Base-by-base conservation (phyloP, 306 rosid species). In the Quercus suber region DNA sequence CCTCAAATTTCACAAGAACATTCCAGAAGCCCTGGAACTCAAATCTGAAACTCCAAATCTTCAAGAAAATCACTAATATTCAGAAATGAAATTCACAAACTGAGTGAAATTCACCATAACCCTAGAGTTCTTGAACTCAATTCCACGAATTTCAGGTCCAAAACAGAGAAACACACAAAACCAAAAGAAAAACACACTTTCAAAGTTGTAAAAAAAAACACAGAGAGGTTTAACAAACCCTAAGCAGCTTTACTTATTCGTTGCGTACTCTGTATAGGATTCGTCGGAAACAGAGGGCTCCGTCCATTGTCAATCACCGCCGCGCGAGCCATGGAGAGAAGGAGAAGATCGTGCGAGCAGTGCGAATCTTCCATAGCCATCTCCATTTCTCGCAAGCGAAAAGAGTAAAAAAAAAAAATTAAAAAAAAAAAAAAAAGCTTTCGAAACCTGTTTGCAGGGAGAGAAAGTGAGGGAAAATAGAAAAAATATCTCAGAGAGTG, bases 311-410 rank as follows among this genome's bases (percentile, higher is more conserved):
- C 84, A 35, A 80, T 79, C 73, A 87, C 82, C 4, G 82, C 89
- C 49, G 82, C 77, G 73, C 82, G 84, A 75, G 86, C 76, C 58
- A 82, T 45, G 51, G 91, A 90, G 77, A 88, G 85, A 70, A 82
- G 79, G 77, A 88, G 86, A 70, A 82, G 79, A 79, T 82, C 78
- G 69, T 64, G 77, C 7, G 92, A 90, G 72, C 91, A 88, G 71
- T 53, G 67, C 57, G 87, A 87, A 86, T 87, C 92, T 71, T 84
- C 92, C 94, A 88, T 82, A 55, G 86, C 83, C 93, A 92, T 89
- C 87, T 92, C 97, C 97, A 91, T 92, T 84, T 55, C 70, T 59
- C 27, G 80, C 73, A 70, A 70, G 86, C 56, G 45, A 33, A 69
- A 55, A 45, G 55, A 52, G 33, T 68, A 73, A 69, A 45, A 6